phyloP scores from a whole-genome alignment of 208 protist genomes.

The Trypanosoma congolense region DNA sequence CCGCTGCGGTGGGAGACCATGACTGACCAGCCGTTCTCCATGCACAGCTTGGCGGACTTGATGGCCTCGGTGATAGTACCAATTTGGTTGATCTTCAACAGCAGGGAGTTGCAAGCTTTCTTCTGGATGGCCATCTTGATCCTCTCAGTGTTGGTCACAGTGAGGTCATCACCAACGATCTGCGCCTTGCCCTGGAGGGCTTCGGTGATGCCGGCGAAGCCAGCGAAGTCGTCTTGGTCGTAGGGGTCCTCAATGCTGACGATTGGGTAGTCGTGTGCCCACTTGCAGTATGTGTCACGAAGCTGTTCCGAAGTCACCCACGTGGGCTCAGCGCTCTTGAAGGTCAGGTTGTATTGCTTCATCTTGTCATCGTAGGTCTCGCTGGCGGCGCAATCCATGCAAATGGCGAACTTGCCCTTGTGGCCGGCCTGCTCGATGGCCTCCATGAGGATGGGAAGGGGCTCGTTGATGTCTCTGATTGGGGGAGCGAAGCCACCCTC shows the following conservation, averaged over 20 bases:
- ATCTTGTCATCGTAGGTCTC: slow-evolving; percentile 96
- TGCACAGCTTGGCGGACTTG: slow-evolving; percentile 89
- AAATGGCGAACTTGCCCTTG: slow-evolving; percentile 95
- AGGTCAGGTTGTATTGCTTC: slow-evolving; percentile 96
- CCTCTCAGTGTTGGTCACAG: slow-evolving; percentile 96
- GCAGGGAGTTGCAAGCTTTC: slow-evolving; percentile 95
- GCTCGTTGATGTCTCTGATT: slow-evolving; percentile 94
- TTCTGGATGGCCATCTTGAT: slow-evolving; percentile 91
- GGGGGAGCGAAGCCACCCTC: slow-evolving; percentile 99
- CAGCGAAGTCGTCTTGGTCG: slow-evolving; percentile 97
- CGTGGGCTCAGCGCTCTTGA: slow-evolving; percentile 91
- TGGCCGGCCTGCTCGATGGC: slow-evolving; percentile 96
- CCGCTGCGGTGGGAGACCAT: slow-evolving; percentile 96
- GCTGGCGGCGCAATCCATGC: slow-evolving; percentile 98
- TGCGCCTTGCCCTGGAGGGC: slow-evolving; percentile 75
- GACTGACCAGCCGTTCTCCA: slow-evolving; percentile 72
- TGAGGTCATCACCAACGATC: slow-evolving; percentile 98
- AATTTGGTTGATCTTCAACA: slow-evolving; percentile 99
- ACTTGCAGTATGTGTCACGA: slow-evolving; percentile 89
- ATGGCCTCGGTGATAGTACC: slow-evolving; percentile 97
- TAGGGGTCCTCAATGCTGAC: slow-evolving; percentile 99
- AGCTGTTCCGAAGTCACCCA: slow-evolving; percentile 78
- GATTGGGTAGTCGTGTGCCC: slow-evolving; percentile 92
- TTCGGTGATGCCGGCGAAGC: slow-evolving; percentile 82
- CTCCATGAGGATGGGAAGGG: slow-evolving; percentile 93